Conservation (phyloP, 1,284 basidiomycete genomes). For the Cerrena zonata region DNA sequence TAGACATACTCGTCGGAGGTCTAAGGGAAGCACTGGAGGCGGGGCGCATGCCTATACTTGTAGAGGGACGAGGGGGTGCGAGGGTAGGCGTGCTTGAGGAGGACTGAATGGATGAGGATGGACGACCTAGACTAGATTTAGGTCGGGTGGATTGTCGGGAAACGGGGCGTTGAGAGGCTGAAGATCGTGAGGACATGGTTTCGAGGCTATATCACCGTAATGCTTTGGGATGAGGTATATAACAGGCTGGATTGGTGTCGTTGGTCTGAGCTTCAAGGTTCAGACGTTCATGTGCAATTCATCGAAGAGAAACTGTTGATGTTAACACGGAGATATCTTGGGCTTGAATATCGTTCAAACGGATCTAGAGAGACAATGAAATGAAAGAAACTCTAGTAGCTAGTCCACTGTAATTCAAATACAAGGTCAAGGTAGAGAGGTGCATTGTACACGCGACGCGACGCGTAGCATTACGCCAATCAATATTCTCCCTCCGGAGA, state of each 20-base stretch:
- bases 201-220: too few relatives aligned
- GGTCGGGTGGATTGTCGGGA: conserved; percentile 9
- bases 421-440: background rate
- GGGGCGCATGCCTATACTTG: conserved; percentile 26
- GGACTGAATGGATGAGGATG: conserved; percentile 15
- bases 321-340: too few relatives aligned
- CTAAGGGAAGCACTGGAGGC: conserved; percentile 26
- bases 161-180: conserved; percentile 2
- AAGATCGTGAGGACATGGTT: background rate
- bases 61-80: conserved; percentile 15
- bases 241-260: background rate
- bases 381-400: too few relatives aligned
- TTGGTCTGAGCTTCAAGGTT: background rate
- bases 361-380: too few relatives aligned
- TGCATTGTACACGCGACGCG: background rate
- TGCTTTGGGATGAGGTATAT: background rate
- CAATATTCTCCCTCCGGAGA: background rate
- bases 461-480: background rate
- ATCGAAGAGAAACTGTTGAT: too few relatives aligned
- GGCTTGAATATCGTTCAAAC: too few relatives aligned
- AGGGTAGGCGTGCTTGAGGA: conserved; percentile 10
- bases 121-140: conserved; percentile 13
- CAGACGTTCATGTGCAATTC: too few relatives aligned
- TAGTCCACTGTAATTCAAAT: too few relatives aligned
- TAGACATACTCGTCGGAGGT: conserved; percentile 14